phyloP scores from a whole-genome alignment of 176 grass and related monocot species.

The Cymbopogon citratus region DNA sequence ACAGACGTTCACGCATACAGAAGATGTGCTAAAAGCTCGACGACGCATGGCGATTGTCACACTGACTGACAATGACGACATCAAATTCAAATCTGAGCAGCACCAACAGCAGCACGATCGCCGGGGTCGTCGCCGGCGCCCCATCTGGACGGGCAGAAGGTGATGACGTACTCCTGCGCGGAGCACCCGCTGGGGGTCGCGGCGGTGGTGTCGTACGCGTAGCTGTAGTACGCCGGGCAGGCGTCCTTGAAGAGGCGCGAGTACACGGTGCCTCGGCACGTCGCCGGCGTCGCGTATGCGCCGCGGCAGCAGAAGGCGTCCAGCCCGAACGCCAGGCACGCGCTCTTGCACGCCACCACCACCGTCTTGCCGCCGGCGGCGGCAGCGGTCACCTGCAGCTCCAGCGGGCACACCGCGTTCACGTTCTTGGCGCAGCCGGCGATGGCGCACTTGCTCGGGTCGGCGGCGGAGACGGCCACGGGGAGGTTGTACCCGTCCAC shows the following conservation, averaged over 20 bases:
- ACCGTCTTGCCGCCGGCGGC: neutral
- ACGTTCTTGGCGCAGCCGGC: slow-evolving; percentile 51
- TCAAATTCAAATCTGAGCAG: slow-evolving; percentile 23
- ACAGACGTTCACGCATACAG: neutral
- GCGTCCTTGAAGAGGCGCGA: slow-evolving; percentile 74
- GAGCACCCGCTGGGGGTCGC: slow-evolving; percentile 42
- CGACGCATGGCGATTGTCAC: neutral
- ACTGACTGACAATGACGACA: neutral
- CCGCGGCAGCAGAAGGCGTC: slow-evolving; percentile 82
- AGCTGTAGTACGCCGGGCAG: slow-evolving; percentile 73
- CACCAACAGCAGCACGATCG: neutral
- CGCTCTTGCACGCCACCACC: slow-evolving; percentile 78
- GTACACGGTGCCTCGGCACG: slow-evolving; percentile 62
- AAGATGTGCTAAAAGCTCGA: neutral
- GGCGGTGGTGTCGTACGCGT: slow-evolving; percentile 64
- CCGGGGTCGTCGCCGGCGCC: neutral
- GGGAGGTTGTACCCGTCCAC: slow-evolving; percentile 94
- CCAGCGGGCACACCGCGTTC: slow-evolving; percentile 65
- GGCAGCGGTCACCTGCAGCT: slow-evolving; percentile 40
- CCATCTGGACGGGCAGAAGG: slow-evolving; percentile 72
- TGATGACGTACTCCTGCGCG: slow-evolving; percentile 54
- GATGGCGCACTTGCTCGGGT: slow-evolving; percentile 38
- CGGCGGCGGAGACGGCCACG: slow-evolving; percentile 42
- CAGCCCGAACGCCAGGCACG: slow-evolving; percentile 68
- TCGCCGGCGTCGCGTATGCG: slow-evolving; percentile 54